Evolutionary conservation across 225 moss, liverwort and hornwort genomes (phyloP).

Genomic region (Pleurozium schreberi): DNA sequence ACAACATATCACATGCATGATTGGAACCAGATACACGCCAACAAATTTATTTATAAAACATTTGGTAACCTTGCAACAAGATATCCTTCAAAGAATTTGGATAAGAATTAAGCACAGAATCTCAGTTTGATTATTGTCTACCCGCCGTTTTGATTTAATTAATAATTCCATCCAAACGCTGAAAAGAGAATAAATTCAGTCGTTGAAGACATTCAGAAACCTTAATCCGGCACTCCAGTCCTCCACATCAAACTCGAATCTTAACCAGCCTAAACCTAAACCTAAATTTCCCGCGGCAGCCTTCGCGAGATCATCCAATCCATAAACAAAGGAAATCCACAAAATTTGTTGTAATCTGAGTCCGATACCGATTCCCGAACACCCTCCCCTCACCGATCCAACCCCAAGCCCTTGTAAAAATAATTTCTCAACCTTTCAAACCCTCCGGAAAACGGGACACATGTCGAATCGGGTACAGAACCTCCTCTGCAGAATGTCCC

Average conservation of each 20-base stretch:
- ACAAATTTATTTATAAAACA: neutral
- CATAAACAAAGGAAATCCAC: neutral
- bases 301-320: neutral
- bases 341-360: neutral
- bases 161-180: neutral
- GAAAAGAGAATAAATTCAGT: neutral
- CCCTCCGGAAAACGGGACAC: neutral
- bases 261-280: neutral
- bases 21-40: neutral
- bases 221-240: neutral
- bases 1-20: neutral
- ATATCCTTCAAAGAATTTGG: neutral
- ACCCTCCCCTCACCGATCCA: neutral
- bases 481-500: neutral
- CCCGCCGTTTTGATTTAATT: neutral
- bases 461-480: too few species aligned
- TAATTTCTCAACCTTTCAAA: neutral
- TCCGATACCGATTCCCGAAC: neutral
- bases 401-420: neutral
- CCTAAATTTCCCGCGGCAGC: neutral
- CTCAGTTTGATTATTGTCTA: neutral
- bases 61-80: neutral
- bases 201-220: neutral
- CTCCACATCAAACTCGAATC: neutral
- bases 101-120: neutral